Conservation (phyloP, 2,329 filamentous ascomycete species). For the Dactylella cylindrospora region DNA sequence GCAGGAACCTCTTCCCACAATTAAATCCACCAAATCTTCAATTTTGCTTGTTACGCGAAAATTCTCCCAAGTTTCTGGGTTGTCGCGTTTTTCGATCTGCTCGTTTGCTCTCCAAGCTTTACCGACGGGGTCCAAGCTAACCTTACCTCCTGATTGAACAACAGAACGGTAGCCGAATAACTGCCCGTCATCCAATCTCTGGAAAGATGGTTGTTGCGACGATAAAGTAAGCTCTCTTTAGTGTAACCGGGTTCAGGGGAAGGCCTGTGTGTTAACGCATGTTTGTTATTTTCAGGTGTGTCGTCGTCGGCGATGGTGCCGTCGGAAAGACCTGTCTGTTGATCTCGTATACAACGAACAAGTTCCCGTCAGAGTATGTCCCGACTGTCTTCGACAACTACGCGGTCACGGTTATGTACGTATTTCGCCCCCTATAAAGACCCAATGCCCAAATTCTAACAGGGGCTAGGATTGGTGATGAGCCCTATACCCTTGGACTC, state of each 20-base stretch:
- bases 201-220: constrained; percentile 63
- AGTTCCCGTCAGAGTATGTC: constrained; percentile 99
- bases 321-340: constrained; percentile 98
- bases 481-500: constrained; percentile 93
- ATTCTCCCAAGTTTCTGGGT: neutral
- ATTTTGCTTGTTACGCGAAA: constrained; percentile 14
- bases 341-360: constrained; percentile 99
- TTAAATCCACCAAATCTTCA: constrained; percentile 30
- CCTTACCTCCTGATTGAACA: constrained; percentile 22
- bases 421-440: constrained; percentile 49
- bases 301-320: constrained; percentile 98
- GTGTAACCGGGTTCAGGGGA: constrained; percentile 8
- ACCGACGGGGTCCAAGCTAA: constrained; percentile 36
- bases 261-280: constrained; percentile 11
- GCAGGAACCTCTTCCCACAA: constrained; percentile 24
- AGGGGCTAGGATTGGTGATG: constrained; percentile 83
- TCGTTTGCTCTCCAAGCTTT: constrained; percentile 44
- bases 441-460: constrained; percentile 2
- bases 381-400: constrained; percentile 99
- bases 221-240: constrained; percentile 60
- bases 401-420: constrained; percentile 98
- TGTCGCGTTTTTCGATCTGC: constrained; percentile 31
- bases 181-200: constrained; percentile 15
- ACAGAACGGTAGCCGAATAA: neutral
- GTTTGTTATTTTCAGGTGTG: constrained; percentile 66